Evolutionary conservation across 139 green algal species (phyloP), one percentile per base, ranked within the genome.

Genomic region (Chlorella vulgaris): DNA sequence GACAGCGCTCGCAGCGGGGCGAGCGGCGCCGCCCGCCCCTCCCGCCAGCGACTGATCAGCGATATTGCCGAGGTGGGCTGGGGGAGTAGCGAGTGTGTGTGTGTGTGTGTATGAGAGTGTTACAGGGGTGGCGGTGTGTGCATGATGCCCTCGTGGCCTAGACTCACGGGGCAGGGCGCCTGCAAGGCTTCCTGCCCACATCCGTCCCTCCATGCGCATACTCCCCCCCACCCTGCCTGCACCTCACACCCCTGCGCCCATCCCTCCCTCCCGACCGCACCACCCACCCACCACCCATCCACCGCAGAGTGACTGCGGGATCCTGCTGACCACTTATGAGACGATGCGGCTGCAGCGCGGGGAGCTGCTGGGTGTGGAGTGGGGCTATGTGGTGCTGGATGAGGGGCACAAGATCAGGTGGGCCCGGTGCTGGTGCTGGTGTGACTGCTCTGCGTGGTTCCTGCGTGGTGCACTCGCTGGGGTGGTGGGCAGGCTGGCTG

Each of bases 271-370:
- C n/a, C n/a, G n/a, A n/a, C n/a, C n/a, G n/a, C n/a, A n/a, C n/a
- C n/a, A n/a, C n/a, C n/a, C 7, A 7, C 7, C 70, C 13, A 5
- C 13, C 29, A 28, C 2, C 24, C 51, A 0, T 18, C 68, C 36
- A n/a, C 47, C 24, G 4, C 63, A 82, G 77, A 82, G 77, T 47
- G 77, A 76, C 53, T 29, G 76, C 10, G 91, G 91, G 39, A 70
- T 98, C 13, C 69, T 98, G 47, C 68, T 99, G 18, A 99, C 96
- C 24, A 97, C 92, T 0, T 99, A 98, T 81, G 96, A 99, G 47
- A 86, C 93, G 75, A 66, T 99, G 83, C 91, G 96, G n/a, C 71
- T 94, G 69, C 82, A 91, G 74, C 84, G 88, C 0, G 86, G 87
- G 3, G 35, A 90, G 67, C 85, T 99, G 79, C 89, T 98, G 81